Evolutionary conservation across 2,329 filamentous ascomycete species (phyloP).

Genomic region (Cladophialophora psammophila): DNA sequence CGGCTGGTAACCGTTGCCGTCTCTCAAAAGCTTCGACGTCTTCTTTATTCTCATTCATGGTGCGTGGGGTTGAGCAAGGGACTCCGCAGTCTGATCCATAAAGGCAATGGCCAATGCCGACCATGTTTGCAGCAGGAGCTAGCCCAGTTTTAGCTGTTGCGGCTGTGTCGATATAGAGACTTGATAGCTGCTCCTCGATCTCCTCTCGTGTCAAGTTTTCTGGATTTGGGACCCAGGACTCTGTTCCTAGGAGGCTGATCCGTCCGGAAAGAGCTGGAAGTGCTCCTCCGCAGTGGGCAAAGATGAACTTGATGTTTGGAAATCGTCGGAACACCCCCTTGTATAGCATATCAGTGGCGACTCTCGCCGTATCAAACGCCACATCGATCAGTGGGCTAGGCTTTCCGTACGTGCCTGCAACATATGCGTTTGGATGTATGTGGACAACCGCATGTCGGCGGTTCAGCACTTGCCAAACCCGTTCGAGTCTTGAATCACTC

Average conservation of each 20-base stretch:
- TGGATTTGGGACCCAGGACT: neutral
- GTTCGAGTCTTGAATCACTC: conserved; percentile 1
- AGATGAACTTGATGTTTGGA: conserved; percentile 19
- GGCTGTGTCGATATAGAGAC: conserved; percentile 17
- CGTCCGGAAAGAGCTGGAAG: neutral
- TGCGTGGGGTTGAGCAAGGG: conserved; percentile 8
- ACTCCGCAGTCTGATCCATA: conserved; percentile 11
- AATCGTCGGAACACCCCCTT: conserved; percentile 9
- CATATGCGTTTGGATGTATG: conserved; percentile 5
- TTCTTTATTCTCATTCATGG: conserved; percentile 17
- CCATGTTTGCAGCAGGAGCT: conserved; percentile 8
- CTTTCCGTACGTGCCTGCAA: conserved; percentile 8
- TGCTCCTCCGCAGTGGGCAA: neutral
- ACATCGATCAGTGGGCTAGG: conserved; percentile 16
- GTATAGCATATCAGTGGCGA: conserved; percentile 15
- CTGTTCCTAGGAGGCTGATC: neutral
- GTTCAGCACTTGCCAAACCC: neutral
- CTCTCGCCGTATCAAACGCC: conserved; percentile 15
- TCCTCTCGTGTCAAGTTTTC: neutral
- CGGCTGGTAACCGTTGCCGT: neutral
- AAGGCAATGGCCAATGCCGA: neutral
- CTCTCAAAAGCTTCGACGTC: neutral
- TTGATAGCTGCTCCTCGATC: conserved; percentile 8
- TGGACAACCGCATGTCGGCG: neutral
- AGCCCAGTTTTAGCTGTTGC: conserved; percentile 7